Evolutionary conservation across 192 early-diverging fungal species (phyloP).

Genomic region (Jimgerdemannia lactiflua): DNA sequence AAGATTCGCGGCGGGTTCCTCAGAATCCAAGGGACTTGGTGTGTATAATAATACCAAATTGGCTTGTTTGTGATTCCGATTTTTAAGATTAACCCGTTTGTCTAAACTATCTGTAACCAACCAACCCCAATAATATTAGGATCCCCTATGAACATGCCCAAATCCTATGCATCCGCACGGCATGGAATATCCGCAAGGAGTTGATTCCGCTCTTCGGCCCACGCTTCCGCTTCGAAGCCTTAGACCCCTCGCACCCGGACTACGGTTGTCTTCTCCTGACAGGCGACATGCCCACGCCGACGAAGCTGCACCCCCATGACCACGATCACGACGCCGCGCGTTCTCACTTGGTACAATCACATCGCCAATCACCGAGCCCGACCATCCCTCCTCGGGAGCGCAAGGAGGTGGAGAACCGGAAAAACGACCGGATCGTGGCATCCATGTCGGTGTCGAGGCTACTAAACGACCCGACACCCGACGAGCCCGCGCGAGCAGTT

Average conservation of each 20-base stretch:
- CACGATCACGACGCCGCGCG: background rate
- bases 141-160: slow-evolving; percentile 40
- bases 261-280: slow-evolving; percentile 28
- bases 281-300: background rate
- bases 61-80: no score
- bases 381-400: background rate
- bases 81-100: no score
- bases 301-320: background rate
- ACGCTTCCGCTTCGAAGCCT: slow-evolving; percentile 21
- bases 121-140: slow-evolving; percentile 16
- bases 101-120: background rate
- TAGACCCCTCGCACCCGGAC: slow-evolving; percentile 26
- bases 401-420: background rate
- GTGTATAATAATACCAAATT: slow-evolving; percentile 8
- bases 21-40: slow-evolving; percentile 63
- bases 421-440: background rate
- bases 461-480: background rate
- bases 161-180: slow-evolving; percentile 33
- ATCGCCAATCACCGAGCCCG: background rate
- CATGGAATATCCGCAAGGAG: slow-evolving; percentile 33
- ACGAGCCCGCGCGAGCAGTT: background rate
- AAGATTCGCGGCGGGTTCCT: slow-evolving; percentile 60
- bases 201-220: slow-evolving; percentile 40
- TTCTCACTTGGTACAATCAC: background rate
- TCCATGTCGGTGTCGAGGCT: slow-evolving; percentile 14